phyloP scores from a whole-genome alignment of 2,329 filamentous ascomycete species.

The Septoria linicola region DNA sequence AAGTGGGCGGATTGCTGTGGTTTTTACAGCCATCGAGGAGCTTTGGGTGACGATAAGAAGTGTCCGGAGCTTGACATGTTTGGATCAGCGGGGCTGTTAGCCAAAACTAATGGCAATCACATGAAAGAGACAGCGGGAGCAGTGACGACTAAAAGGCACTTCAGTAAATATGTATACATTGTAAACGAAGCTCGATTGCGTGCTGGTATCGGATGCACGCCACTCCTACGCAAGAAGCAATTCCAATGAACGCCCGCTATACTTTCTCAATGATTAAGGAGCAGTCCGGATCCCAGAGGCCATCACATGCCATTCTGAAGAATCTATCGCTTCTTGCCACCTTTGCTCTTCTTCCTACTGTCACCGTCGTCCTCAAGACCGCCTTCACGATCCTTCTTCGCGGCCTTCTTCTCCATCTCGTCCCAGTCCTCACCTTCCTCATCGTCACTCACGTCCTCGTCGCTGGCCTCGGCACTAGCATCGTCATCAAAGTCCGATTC shows the following conservation, averaged over 20 bases:
- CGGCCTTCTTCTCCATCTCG: constrained; percentile 83
- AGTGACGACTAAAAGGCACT: no score
- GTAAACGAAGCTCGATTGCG: no score
- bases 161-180: no score
- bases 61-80: neutral
- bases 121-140: neutral
- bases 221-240: no score
- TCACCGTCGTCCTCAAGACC: constrained; percentile 56
- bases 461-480: constrained; percentile 75
- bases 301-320: no score
- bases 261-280: neutral
- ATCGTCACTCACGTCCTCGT: constrained; percentile 57
- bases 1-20: constrained; percentile 1
- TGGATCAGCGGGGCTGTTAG: neutral
- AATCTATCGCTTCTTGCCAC: constrained; percentile 31
- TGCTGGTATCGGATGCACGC: no score
- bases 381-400: constrained; percentile 60
- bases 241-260: constrained; percentile 1
- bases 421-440: constrained; percentile 89
- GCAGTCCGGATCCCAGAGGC: neutral
- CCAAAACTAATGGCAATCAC: neutral
- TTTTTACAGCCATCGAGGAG: constrained; percentile 6
- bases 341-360: constrained; percentile 58
- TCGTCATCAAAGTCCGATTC: constrained; percentile 94
- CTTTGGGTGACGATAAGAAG: neutral